These are phyloP conservation scores for Cryphonectria radicalis DNA, from an alignment of 2,329 filamentous ascomycete genomes.

Conservation along the genomic window DNA sequence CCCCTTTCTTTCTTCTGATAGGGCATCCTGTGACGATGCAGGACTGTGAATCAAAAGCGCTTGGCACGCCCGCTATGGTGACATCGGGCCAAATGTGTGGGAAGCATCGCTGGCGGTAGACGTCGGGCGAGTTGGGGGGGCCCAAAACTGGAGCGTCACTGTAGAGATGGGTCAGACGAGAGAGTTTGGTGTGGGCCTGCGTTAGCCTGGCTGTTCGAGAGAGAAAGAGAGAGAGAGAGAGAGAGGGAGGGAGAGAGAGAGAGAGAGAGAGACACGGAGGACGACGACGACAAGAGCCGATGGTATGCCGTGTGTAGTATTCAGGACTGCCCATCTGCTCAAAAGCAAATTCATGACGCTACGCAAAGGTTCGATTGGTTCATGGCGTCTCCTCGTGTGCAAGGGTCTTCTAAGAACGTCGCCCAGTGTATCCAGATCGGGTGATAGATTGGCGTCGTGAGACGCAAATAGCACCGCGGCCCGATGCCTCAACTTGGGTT, in stretches of 20 bases:
- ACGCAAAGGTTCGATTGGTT: background rate
- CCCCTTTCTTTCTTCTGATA: background rate
- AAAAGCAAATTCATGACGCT: too few relatives aligned
- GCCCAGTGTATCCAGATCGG: background rate
- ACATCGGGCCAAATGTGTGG: background rate
- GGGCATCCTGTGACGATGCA: background rate
- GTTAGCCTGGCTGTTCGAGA: background rate
- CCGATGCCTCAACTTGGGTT: background rate
- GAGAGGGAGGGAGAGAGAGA: too few relatives aligned
- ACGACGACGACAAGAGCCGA: background rate
- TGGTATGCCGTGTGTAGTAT: background rate
- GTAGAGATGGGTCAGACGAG: background rate
- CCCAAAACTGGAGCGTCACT: background rate
- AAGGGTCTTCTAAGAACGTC: background rate
- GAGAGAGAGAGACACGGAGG: background rate
- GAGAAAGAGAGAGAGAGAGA: background rate
- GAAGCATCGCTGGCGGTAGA: background rate
- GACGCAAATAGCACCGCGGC: background rate
- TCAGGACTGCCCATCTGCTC: background rate
- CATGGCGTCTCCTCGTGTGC: background rate
- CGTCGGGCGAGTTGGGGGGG: background rate
- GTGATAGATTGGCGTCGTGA: background rate
- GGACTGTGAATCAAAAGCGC: background rate
- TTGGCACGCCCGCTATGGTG: background rate
- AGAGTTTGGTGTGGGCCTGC: background rate